Percentiles rank a stretch among this genome's conserved stretches.
Evolutionary conservation across 768 basidiomycete genomes (phyloP).

Genomic region (Clitopilus hobsonii): DNA sequence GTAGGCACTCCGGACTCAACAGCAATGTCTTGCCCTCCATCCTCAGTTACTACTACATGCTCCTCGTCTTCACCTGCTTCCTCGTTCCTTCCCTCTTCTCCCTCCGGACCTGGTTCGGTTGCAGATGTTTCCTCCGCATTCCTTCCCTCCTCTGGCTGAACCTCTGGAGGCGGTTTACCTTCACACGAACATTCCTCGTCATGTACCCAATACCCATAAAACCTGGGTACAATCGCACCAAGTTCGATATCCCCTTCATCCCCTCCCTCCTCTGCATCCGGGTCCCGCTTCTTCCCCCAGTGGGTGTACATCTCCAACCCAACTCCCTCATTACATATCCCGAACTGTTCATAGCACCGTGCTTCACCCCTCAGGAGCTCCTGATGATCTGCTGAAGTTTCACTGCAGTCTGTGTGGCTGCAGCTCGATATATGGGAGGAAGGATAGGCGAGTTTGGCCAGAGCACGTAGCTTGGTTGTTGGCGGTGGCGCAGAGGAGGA

Average conservation of each 20-base stretch:
- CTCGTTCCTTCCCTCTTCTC: no score
- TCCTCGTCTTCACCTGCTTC: no score
- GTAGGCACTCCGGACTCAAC: no score
- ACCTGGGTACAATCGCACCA: background rate
- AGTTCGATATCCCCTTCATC: background rate
- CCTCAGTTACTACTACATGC: no score
- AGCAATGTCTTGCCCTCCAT: no score
- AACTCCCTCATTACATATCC: background rate
- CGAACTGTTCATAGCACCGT: background rate
- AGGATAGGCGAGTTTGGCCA: background rate
- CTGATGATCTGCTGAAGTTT: background rate
- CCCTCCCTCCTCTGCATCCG: background rate
- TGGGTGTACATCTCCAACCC: background rate
- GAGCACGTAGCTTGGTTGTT: background rate
- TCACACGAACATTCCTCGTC: background rate
- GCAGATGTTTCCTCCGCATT: no score
- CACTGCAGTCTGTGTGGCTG: no score
- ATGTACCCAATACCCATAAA: slow-evolving; percentile 3
- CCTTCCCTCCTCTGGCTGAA: no score
- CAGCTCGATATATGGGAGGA: background rate
- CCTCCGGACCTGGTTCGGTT: no score
- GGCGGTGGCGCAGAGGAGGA: background rate
- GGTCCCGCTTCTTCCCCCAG: background rate
- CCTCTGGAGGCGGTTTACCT: background rate
- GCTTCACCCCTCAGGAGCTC: background rate